Evolutionary conservation across 805 yeast species (phyloP).

Genomic region (Monosporozyma aerobia): DNA sequence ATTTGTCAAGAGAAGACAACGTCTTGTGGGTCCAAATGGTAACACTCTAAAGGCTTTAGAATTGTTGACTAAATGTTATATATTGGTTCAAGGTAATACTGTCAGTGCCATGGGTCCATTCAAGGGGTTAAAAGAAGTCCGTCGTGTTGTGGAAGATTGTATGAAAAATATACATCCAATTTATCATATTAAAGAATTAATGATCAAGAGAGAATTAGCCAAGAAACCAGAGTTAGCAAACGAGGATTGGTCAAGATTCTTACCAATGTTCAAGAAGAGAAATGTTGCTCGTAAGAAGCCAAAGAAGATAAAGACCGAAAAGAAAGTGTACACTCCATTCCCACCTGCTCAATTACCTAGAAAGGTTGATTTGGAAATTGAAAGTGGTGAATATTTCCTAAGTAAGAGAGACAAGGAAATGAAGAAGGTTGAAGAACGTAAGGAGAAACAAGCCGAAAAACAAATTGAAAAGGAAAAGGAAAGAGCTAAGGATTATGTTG

Average conservation of each 20-base stretch:
- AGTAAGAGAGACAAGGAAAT: constrained; percentile 73
- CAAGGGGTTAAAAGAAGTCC: constrained; percentile 82
- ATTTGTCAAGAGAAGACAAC: constrained; percentile 89
- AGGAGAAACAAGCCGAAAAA: constrained; percentile 65
- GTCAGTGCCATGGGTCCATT: constrained; percentile 96
- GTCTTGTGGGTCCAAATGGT: constrained; percentile 94
- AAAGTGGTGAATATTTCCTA: constrained; percentile 95
- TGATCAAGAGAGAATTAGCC: constrained; percentile 93
- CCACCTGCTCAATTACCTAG: constrained; percentile 97
- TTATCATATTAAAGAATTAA: constrained; percentile 90
- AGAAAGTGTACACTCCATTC: constrained; percentile 93
- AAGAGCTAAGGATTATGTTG: constrained; percentile 68
- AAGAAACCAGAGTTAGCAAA: constrained; percentile 91
- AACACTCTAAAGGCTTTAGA: constrained; percentile 94
- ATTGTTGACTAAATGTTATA: constrained; percentile 88
- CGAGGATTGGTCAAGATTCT: constrained; percentile 94
- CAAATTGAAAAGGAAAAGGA: constrained; percentile 58
- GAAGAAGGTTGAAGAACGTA: constrained; percentile 65
- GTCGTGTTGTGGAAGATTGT: constrained; percentile 95
- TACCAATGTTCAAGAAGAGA: constrained; percentile 94
- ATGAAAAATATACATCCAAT: constrained; percentile 97
- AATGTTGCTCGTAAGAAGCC: constrained; percentile 92
- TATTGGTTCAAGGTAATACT: constrained; percentile 94
- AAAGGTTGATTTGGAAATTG: constrained; percentile 94
- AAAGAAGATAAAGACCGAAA: constrained; percentile 46